Percentiles rank a stretch among this genome's conserved stretches.
Conservation (phyloP, 148 eudicot genomes). For the Rhododendron ovatum region DNA sequence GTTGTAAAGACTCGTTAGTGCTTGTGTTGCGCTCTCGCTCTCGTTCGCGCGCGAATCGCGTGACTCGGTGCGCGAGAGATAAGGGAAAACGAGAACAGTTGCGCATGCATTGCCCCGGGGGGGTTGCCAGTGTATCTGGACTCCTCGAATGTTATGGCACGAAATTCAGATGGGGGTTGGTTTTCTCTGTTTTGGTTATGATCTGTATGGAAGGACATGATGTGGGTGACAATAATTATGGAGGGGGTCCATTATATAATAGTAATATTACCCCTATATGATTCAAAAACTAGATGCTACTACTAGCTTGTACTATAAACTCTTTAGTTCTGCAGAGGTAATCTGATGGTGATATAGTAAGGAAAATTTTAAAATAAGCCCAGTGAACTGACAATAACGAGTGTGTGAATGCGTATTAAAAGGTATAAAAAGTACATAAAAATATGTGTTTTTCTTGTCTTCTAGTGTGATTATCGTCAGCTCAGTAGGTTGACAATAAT, state of each 20-base stretch:
- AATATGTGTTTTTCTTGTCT: no score
- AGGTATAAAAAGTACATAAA: no score
- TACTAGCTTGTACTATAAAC: not conserved
- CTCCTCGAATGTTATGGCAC: not conserved
- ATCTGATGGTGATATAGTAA: not conserved
- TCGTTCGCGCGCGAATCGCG: accelerated
- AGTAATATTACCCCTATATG: not conserved
- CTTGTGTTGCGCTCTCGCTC: not conserved
- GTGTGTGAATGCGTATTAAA: no score
- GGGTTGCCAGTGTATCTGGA: not conserved
- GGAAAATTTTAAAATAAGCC: no score
- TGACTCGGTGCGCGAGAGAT: not conserved
- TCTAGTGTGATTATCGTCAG: no score
- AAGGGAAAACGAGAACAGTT: not conserved
- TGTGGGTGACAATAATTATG: not conserved
- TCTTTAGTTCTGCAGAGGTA: not conserved
- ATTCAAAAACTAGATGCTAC: not conserved
- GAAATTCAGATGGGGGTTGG: not conserved
- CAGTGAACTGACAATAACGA: no score
- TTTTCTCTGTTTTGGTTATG: not conserved
- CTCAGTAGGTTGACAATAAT: no score
- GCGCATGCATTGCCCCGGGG: not conserved
- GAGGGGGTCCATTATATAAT: not conserved
- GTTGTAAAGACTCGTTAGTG: no score
- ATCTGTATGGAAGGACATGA: not conserved